Base-by-base conservation (phyloP, 768 basidiomycete species). In the Cystofilobasidium capitatum region DNA sequence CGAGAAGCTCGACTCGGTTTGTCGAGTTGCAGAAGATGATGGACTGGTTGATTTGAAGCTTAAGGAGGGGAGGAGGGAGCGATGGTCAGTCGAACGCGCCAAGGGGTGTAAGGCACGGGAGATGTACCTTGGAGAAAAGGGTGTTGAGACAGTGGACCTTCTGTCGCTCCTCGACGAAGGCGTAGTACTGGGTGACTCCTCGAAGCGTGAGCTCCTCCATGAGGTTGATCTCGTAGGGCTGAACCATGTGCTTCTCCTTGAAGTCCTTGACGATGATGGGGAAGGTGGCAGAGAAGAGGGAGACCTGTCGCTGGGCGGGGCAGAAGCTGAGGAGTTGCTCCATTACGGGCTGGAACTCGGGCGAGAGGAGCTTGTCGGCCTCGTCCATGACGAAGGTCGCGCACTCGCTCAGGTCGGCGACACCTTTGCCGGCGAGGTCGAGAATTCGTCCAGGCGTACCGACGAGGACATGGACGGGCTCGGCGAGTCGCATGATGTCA, bases 11-110 rank as follows among this genome's bases (percentile, higher is more conserved):
- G 80, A 99, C 94, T 67, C 94, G 91, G 82, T 97, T 96, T 74
- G 94, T 99, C 71, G 94, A 97, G 82, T 99, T 99, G 81, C 94
- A 99, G 80, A 99, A 99, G 76, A 99, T 99, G 80, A 99, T 98
- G 69, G 94, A 97, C 80, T 99, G 94, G 80, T 99, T 99, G 82
- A 99, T 99, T 93, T 98, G 94, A 60, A 99, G 85, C 91, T 97
- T 76, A 16, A 66, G 42, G 66, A 2, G 2, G 10, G 57, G 49
- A 10, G 37, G 54, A 26, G n/a, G 22, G 33, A 2, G 29, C 10
- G 16, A 54, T 1, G 22, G 59, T 33, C 31, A 58, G 44, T 20
- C 10, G 40, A 9, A 42, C 10, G 40, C 40, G 26, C 10, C 49
- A 10, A 22, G 49, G 49, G 49, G 17, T 10, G 26, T 20, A 10